Evolutionary conservation across 1,284 basidiomycete genomes (phyloP).

Genomic region (Irpex sp.): DNA sequence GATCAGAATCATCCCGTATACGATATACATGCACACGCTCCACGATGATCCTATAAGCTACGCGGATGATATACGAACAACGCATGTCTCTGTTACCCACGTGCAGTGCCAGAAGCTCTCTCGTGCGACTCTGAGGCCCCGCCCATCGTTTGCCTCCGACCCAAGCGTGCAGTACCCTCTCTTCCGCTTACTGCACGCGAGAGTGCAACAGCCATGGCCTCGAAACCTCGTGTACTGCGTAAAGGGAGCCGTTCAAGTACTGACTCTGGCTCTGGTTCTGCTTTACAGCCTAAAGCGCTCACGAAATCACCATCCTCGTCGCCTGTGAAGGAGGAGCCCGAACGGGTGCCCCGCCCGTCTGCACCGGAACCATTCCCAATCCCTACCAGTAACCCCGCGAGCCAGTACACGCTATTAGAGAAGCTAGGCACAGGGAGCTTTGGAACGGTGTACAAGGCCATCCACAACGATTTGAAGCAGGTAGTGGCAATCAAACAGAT

Average conservation of each 20-base stretch:
- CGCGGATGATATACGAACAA: neutral
- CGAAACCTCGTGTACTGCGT: constrained; percentile 26
- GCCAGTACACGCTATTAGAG: constrained; percentile 90
- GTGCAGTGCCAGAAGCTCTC: neutral
- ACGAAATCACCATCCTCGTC: constrained; percentile 49
- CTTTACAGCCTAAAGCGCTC: constrained; percentile 31
- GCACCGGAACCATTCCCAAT: constrained; percentile 62
- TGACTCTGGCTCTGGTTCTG: constrained; percentile 19
- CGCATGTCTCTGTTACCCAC: neutral
- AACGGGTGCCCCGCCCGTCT: constrained; percentile 31
- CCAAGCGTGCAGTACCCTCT: neutral
- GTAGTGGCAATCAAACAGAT: constrained; percentile 99
- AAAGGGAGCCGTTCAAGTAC: constrained; percentile 21
- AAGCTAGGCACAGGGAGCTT: constrained; percentile 98
- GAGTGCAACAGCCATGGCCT: constrained; percentile 15
- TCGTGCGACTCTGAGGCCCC: neutral
- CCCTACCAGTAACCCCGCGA: constrained; percentile 75
- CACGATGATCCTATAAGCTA: neutral
- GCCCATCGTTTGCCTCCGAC: neutral
- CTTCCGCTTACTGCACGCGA: neutral
- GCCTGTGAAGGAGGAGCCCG: constrained; percentile 28
- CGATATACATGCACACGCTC: neutral
- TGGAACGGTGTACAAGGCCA: constrained; percentile 94
- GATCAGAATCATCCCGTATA: neutral
- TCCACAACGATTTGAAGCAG: constrained; percentile 91